Evolutionary conservation across 805 yeast species (phyloP).

Genomic region (Teunomyces tritomae): DNA sequence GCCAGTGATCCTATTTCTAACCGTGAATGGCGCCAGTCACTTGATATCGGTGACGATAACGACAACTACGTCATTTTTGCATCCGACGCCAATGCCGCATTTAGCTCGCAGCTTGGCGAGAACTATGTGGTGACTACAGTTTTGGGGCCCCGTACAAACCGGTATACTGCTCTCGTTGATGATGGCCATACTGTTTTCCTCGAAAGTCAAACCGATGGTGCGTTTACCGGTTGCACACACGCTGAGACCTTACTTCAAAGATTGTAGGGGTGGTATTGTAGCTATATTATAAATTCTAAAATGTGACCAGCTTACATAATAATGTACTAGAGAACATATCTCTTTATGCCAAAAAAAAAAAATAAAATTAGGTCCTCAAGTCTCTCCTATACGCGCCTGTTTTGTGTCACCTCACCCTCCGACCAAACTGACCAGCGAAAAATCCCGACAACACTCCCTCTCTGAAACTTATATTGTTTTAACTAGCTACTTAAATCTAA

Average conservation of each 20-base stretch:
- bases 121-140: slow-evolving; percentile 9
- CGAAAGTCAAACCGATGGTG: slow-evolving; percentile 15
- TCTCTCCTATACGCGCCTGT: slow-evolving; percentile 1
- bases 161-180: slow-evolving; percentile 16
- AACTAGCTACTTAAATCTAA: background rate
- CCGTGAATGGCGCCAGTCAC: slow-evolving; percentile 9
- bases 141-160: slow-evolving; percentile 10
- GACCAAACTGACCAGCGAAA: slow-evolving; percentile 4
- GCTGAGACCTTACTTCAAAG: slow-evolving; percentile 23
- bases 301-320: background rate
- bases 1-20: slow-evolving; percentile 12
- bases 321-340: background rate
- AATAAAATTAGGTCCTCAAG: background rate
- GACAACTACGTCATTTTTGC: slow-evolving; percentile 15
- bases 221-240: slow-evolving; percentile 21
- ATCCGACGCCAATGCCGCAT: slow-evolving; percentile 11
- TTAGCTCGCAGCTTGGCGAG: slow-evolving; percentile 11
- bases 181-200: slow-evolving; percentile 19
- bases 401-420: slow-evolving; percentile 4
- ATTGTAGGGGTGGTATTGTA: slow-evolving; percentile 9
- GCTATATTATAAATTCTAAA: too few species aligned
- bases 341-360: background rate
- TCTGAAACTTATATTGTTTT: background rate
- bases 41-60: slow-evolving; percentile 10
- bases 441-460: slow-evolving; percentile 3